Conservation (phyloP, 345 rosid genomes). For the Ailanthus altissimus region DNA sequence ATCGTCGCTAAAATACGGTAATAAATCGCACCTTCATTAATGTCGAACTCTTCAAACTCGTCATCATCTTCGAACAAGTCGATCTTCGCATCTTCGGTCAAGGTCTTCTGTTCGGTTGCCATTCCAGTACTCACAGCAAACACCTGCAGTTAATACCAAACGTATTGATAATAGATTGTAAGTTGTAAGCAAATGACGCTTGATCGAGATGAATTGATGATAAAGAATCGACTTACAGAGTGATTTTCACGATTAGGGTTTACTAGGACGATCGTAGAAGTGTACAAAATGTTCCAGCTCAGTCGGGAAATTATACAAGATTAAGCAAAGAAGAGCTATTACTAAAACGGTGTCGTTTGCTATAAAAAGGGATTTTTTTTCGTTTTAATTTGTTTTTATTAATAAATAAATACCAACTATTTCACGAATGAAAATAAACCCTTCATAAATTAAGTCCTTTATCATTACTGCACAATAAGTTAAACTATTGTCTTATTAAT, state of each 20-base stretch:
- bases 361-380: neutral
- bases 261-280: neutral
- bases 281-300: neutral
- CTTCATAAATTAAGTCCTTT: too few relatives aligned
- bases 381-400: too few relatives aligned
- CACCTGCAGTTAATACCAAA: neutral
- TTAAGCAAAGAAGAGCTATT: neutral
- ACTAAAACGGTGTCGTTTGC: neutral
- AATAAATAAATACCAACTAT: too few relatives aligned
- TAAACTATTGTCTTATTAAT: too few relatives aligned
- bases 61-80: conserved; percentile 94
- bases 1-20: neutral
- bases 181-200: neutral
- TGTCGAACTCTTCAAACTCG: conserved; percentile 87
- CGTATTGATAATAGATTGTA: neutral
- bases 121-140: conserved; percentile 26
- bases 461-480: too few relatives aligned
- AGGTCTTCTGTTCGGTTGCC: conserved; percentile 63
- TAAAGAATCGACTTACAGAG: neutral
- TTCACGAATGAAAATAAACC: too few relatives aligned
- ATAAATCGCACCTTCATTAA: conserved; percentile 47
- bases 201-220: neutral
- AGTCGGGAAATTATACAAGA: neutral
- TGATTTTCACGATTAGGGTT: neutral
- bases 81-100: conserved; percentile 68